Conservation (phyloP, 495 filamentous ascomycete species). For the Neurospora africana region DNA sequence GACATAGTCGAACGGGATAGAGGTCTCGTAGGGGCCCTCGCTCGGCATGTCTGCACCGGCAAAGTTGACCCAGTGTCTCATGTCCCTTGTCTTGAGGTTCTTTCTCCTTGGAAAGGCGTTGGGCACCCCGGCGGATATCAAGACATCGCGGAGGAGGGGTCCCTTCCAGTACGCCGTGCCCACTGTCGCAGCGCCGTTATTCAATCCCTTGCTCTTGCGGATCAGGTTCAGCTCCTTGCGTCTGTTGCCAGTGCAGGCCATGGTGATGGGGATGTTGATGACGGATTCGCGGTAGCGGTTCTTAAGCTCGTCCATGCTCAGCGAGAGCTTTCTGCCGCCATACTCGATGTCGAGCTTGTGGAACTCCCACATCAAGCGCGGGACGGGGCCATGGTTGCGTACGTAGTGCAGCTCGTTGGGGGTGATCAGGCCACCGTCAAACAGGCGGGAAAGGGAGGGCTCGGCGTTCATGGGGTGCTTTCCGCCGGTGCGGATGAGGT, state of each 20-base stretch:
- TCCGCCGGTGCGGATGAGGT: slow-evolving; percentile 5
- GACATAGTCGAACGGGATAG: slow-evolving; percentile 2
- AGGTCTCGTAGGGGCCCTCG: slow-evolving; percentile 8
- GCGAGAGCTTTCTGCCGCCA: neutral
- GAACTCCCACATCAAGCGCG: slow-evolving; percentile 11
- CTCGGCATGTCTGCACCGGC: slow-evolving; percentile 7
- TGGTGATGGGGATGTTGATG: slow-evolving; percentile 13
- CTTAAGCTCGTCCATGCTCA: slow-evolving; percentile 9
- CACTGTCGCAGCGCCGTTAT: slow-evolving; percentile 8
- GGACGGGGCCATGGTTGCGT: slow-evolving; percentile 11
- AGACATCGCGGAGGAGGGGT: slow-evolving; percentile 1
- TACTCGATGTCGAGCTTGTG: slow-evolving; percentile 8
- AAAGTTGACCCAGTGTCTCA: slow-evolving; percentile 4
- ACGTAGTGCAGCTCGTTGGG: slow-evolving; percentile 10
- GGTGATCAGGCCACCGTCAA: slow-evolving; percentile 8
- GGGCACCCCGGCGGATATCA: slow-evolving; percentile 4
- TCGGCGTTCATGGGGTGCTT: slow-evolving; percentile 12
- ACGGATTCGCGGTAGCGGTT: neutral
- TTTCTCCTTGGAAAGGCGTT: neutral
- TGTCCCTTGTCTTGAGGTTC: neutral
- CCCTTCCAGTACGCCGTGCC: slow-evolving; percentile 12
- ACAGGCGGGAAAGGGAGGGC: slow-evolving; percentile 1
- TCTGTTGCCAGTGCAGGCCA: slow-evolving; percentile 11
- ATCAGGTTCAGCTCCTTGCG: slow-evolving; percentile 11
- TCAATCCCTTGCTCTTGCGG: slow-evolving; percentile 10